Evolutionary conservation across 176 grass and related monocot genomes (phyloP), one percentile per base, ranked within the genome.

Genomic region (Puccinellia tenuiflora): DNA sequence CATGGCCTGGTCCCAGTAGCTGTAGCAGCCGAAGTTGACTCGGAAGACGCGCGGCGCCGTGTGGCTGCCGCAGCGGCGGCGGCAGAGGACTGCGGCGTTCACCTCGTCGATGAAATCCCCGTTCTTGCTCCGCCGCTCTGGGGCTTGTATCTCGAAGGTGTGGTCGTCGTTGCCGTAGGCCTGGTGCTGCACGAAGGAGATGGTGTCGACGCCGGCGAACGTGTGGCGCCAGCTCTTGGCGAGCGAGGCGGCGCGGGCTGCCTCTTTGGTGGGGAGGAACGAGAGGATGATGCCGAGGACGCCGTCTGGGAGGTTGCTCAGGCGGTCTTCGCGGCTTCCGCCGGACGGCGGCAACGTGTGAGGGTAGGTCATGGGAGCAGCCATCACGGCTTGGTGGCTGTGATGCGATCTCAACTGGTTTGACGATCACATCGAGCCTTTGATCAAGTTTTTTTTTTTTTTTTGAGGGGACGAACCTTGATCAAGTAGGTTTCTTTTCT

Each of bases 141-240:
- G 8, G n/a, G n/a, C 21, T 0, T 7, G 7, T 45, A 0, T 0
- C 2, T 5, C 0, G 29, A 52, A 52, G 17, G 17, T 33, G 46
- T 33, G 3, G 46, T 52, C 46, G 69, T 46, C 9, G 9, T 33
- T 31, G 28, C 1, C 5, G 9, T 14, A 35, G 35, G 5, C 9
- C 65, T 68, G 10, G 65, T 2, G 20, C 20, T 68, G 35, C 35
- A 40, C 5, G 5, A 68, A 40, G 65, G 65, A 22, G 20, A 68
- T 13, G 34, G 35, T 22, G 65, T 68, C 65, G 10, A 68, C 20
- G 35, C 5, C 65, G 20, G 65, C 65, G 35, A 68, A 68, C 3
- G 20, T n/a, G 20, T 13, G 3, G 65, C 65, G 65, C 64, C 64
- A 68, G 18, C 34, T 4, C 18, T 11, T n/a, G 34, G 34, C 20